phyloP scores from a whole-genome alignment of 202 grass and related monocot genomes.

The Carex arenaria region DNA sequence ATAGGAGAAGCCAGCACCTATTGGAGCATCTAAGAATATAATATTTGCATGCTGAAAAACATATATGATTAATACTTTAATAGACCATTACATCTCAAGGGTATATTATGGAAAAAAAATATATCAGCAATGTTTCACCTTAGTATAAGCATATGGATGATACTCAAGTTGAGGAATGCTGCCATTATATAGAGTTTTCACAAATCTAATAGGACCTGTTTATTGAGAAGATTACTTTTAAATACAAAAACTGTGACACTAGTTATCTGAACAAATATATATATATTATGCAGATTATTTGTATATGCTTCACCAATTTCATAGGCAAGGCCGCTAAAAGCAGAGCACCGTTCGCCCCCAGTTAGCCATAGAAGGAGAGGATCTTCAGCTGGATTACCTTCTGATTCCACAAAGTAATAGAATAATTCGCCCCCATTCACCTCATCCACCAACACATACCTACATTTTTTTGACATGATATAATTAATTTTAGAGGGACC shows the following conservation, averaged over 20 bases:
- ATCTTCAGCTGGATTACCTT: conserved; percentile 20
- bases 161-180: conserved; percentile 17
- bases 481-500: neutral
- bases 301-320: conserved; percentile 21
- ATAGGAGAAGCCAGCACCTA: conserved; percentile 44
- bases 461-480: neutral
- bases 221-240: conserved; percentile 6
- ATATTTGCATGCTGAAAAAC: conserved; percentile 31
- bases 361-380: conserved; percentile 36
- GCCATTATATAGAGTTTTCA: conserved; percentile 24
- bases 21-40: conserved; percentile 46
- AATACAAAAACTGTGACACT: neutral
- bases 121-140: conserved; percentile 4
- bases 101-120: neutral
- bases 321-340: conserved; percentile 18
- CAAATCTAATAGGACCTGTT: conserved; percentile 33
- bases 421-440: conserved; percentile 26
- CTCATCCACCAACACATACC: conserved; percentile 43
- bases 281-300: neutral
- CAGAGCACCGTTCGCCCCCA: conserved; percentile 34
- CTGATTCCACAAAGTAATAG: conserved; percentile 48
- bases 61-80: neutral
- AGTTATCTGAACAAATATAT: neutral
- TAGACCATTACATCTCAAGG: neutral
- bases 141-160: conserved; percentile 35